Evolutionary conservation across 1,284 basidiomycete species (phyloP).

Genomic region (Rhodotorula sp.): DNA sequence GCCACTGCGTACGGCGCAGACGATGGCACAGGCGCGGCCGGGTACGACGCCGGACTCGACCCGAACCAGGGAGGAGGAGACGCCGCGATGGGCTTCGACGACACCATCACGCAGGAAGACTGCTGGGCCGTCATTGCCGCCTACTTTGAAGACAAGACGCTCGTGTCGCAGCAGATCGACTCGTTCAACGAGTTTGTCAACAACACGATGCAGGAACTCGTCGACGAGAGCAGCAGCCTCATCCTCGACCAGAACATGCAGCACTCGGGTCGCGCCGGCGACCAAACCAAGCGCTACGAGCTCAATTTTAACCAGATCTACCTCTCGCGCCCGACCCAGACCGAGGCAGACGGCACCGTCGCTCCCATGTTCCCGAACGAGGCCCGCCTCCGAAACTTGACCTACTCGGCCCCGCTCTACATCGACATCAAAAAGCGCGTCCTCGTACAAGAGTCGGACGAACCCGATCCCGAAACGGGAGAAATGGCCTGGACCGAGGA

Average conservation of each 20-base stretch:
- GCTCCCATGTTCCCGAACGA: constrained; percentile 96
- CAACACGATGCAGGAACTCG: constrained; percentile 99
- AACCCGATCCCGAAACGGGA: constrained; percentile 62
- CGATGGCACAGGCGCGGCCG: not conserved
- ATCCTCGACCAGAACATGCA: constrained; percentile 95
- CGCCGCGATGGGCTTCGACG: constrained; percentile 7
- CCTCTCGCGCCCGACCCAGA: constrained; percentile 88
- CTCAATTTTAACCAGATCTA: constrained; percentile 98
- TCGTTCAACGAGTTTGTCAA: constrained; percentile 99
- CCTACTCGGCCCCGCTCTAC: constrained; percentile 93
- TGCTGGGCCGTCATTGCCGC: constrained; percentile 88
- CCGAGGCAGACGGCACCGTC: constrained; percentile 92
- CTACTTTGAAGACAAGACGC: constrained; percentile 96
- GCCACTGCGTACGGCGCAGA: not conserved
- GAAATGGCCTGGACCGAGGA: constrained; percentile 73
- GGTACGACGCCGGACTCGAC: not conserved
- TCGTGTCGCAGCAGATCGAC: constrained; percentile 96
- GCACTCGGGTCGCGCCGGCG: constrained; percentile 79
- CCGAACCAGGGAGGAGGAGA: not conserved
- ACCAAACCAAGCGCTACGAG: constrained; percentile 82
- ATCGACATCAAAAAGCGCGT: constrained; percentile 92
- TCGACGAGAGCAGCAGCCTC: constrained; percentile 91
- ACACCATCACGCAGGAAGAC: constrained; percentile 40
- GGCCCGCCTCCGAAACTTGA: constrained; percentile 87
- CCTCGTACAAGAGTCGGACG: constrained; percentile 69